Evolutionary conservation across 352 stramenopile genomes (phyloP), one percentile per base, ranked within the genome.

Genomic region (Phytophthora idaei): DNA sequence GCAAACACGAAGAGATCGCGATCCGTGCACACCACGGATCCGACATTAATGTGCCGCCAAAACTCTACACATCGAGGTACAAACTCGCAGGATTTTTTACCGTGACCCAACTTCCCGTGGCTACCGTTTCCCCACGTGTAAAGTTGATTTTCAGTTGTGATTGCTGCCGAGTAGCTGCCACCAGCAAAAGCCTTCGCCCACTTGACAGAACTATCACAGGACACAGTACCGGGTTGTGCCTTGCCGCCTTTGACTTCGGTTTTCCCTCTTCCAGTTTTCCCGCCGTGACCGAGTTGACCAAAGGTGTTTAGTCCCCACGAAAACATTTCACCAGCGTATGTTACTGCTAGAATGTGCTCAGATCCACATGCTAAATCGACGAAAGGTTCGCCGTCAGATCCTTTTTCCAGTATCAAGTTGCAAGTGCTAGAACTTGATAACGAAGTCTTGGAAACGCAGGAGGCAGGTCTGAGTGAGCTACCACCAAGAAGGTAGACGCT

Each of bases 281-380:
- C 57, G 0, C 85, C 86, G 4, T 91, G 66, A 1, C 90, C 89
- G 7, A 96, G 80, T 56, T 95, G 85, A 0, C 90, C 90, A 57
- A 85, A 89, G 0, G 69, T 75, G 57, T 97, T 96, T 7, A 94
- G 77, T 1, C 90, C 90, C 88, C 89, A 97, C 4, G 84, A 73
- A 51, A 79, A 92, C 0, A 94, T 44, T 10, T 78, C 56, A 1
- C 90, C 87, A 5, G 60, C 57, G 4, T 27, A 68, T n/a, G 82
- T 89, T 25, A 92, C 54, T 11, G 82, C 85, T 2, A 97, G 62
- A 8, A 81, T 71, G 57, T 97, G 91, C 0, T 82, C 73, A 36
- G 65, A 88, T 25, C 91, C 90, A 11, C 78, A 83, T 2, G 85
- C 74, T 14, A 97, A 81, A 14, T 60, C 69, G 6, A 83, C 70